These are phyloP conservation scores for Candida gigantensis DNA, from an alignment of 1,139 yeast genomes.

Conservation along the genomic window DNA sequence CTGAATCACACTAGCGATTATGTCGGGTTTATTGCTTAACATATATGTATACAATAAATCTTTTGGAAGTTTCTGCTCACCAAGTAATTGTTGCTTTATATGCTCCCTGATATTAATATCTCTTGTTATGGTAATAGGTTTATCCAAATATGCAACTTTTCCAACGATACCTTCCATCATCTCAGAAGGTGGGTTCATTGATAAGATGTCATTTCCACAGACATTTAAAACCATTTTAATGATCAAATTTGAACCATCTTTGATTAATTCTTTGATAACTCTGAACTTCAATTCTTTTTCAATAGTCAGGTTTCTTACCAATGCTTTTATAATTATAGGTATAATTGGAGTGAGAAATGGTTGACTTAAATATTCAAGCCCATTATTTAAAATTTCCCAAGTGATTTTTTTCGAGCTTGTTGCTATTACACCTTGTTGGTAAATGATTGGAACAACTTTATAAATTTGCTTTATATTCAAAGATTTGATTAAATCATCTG, in stretches of 20 bases:
- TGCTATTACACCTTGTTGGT: slow-evolving; percentile 72
- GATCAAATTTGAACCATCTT: slow-evolving; percentile 20
- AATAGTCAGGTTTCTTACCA: slow-evolving; percentile 19
- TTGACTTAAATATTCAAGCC: slow-evolving; percentile 48
- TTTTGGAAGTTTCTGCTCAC: slow-evolving; percentile 1
- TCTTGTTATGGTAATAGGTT: slow-evolving; percentile 3
- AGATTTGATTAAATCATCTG: slow-evolving; percentile 75
- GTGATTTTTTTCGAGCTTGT: slow-evolving; percentile 52
- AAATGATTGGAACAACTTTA: slow-evolving; percentile 67
- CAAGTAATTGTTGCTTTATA: slow-evolving; percentile 8
- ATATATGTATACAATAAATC: slow-evolving; percentile 10
- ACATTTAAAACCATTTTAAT: slow-evolving; percentile 28
- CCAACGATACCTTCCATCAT: slow-evolving; percentile 7
- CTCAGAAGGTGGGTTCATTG: slow-evolving; percentile 8
- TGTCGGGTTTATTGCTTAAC: slow-evolving; percentile 14
- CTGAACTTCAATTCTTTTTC: slow-evolving; percentile 17
- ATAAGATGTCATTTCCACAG: slow-evolving; percentile 15
- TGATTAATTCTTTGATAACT: slow-evolving; percentile 21
- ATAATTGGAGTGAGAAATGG: slow-evolving; percentile 43
- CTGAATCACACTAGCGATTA: slow-evolving; percentile 18
- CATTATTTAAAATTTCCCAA: slow-evolving; percentile 35
- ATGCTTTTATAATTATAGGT: slow-evolving; percentile 38
- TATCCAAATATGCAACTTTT: slow-evolving; percentile 5
- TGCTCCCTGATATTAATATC: slow-evolving; percentile 12
- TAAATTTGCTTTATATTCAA: slow-evolving; percentile 70